A percentile compares a stretch with the other conserved stretches of the same genome.
phyloP scores from a whole-genome alignment of 2,329 filamentous ascomycete species.

The Metarhizium humberi region DNA sequence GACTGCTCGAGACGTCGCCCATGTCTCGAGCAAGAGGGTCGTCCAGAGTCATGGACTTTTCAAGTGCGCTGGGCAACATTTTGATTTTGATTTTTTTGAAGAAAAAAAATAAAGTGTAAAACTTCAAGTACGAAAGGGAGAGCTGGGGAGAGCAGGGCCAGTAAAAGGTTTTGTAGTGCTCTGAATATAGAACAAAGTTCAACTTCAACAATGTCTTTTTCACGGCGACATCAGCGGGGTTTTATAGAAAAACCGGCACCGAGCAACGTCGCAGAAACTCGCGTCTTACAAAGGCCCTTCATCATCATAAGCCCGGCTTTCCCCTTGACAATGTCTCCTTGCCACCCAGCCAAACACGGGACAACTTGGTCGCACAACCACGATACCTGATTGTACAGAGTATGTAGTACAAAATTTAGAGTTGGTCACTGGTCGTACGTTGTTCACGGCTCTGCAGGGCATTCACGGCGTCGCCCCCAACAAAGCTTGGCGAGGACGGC shows the following conservation, averaged over 20 bases:
- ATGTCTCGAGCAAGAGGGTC: slow-evolving; percentile 4
- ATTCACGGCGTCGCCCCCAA: not conserved
- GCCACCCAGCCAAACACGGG: not conserved
- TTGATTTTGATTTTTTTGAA: not conserved
- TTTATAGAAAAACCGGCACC: not conserved
- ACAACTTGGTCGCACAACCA: not conserved
- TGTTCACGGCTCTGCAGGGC: not conserved
- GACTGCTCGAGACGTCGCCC: slow-evolving; percentile 2
- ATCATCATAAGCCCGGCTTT: not conserved
- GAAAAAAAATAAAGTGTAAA: too few species aligned
- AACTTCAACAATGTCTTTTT: not conserved
- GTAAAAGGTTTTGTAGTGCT: not conserved
- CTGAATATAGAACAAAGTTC: not conserved
- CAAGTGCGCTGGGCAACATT: slow-evolving; percentile 7
- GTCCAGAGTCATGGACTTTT: slow-evolving; percentile 3
- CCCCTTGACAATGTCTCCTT: not conserved
- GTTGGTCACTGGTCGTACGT: not conserved
- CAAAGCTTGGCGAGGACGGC: not conserved
- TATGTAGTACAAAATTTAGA: not conserved
- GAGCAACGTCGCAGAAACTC: not conserved
- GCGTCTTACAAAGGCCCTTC: not conserved
- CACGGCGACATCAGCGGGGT: not conserved
- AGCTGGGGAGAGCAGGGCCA: too few species aligned
- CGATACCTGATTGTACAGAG: not conserved
- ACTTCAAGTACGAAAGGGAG: too few species aligned